Evolutionary conservation across 2,329 filamentous ascomycete genomes (phyloP).

Genomic region (Alternaria rosae): DNA sequence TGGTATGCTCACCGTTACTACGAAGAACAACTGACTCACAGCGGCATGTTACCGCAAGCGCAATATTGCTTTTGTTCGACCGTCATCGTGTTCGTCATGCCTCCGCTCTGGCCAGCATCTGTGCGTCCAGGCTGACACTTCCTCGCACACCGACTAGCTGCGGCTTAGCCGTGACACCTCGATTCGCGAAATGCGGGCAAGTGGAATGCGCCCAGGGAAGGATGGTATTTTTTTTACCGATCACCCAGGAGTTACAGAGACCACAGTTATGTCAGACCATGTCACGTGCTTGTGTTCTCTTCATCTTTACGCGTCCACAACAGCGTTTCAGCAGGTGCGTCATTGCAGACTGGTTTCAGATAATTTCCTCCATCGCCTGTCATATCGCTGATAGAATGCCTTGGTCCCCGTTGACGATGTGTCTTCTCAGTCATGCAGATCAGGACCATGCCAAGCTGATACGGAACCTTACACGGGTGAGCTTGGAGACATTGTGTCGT

Average conservation of each 20-base stretch:
- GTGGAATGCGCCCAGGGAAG: not conserved
- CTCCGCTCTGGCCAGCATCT: not conserved
- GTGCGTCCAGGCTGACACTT: not conserved
- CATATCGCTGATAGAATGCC: not conserved
- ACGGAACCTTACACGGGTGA: not conserved
- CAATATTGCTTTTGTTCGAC: not conserved
- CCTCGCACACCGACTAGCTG: not conserved
- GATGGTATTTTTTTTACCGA: not conserved
- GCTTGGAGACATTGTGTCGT: not conserved
- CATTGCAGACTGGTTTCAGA: not conserved
- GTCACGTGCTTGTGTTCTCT: not conserved
- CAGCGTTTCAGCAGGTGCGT: not conserved
- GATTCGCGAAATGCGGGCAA: not conserved
- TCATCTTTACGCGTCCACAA: not conserved
- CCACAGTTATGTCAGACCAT: not conserved
- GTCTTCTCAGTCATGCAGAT: not conserved
- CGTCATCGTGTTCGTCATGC: slow-evolving; percentile 1
- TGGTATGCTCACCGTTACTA: not conserved
- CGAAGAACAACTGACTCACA: not conserved
- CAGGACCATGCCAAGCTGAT: accelerated
- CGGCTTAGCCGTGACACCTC: not conserved
- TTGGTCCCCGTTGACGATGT: not conserved
- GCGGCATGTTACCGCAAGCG: not conserved
- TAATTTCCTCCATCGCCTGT: not conserved
- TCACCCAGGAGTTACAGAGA: not conserved